Evolutionary conservation across 768 basidiomycete species (phyloP).

Genomic region (Serendipita sp.): DNA sequence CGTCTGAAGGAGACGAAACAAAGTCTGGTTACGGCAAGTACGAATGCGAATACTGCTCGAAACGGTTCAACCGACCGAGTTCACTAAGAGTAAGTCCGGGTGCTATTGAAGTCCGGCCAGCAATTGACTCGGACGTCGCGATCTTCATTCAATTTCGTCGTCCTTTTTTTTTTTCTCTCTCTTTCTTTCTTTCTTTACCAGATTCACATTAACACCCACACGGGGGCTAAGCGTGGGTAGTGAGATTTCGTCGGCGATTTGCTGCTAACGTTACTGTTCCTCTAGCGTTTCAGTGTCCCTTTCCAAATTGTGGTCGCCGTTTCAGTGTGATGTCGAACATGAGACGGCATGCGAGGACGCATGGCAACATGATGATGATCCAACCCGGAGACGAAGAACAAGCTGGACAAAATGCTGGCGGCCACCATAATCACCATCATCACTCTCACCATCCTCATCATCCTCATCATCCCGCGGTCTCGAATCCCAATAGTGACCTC

Average conservation of each 20-base stretch:
- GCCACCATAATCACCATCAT: too few relatives aligned
- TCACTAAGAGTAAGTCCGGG: conserved; percentile 26
- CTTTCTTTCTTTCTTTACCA: background rate
- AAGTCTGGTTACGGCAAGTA: conserved; percentile 13
- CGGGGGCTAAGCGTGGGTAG: conserved; percentile 46
- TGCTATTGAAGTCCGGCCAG: background rate
- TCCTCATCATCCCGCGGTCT: background rate
- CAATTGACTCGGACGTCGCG: background rate
- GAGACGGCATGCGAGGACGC: conserved; percentile 54
- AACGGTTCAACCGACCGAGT: conserved; percentile 54
- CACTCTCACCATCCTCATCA: too few relatives aligned
- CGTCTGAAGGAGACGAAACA: conserved; percentile 6
- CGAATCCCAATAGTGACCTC: background rate
- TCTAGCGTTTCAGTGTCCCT: conserved; percentile 57
- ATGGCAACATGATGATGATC: conserved; percentile 2
- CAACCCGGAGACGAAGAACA: background rate
- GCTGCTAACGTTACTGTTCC: background rate
- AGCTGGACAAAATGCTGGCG: background rate
- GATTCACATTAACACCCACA: conserved; percentile 54
- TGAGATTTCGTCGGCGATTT: background rate
- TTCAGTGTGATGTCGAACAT: conserved; percentile 80
- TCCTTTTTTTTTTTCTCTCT: background rate
- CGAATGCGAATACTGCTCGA: conserved; percentile 32
- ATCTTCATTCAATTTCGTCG: background rate
- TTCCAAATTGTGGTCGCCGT: conserved; percentile 53